These are phyloP conservation scores for Candida pseudofarinosa DNA, from an alignment of 805 yeast genomes.

Conservation along the genomic window DNA sequence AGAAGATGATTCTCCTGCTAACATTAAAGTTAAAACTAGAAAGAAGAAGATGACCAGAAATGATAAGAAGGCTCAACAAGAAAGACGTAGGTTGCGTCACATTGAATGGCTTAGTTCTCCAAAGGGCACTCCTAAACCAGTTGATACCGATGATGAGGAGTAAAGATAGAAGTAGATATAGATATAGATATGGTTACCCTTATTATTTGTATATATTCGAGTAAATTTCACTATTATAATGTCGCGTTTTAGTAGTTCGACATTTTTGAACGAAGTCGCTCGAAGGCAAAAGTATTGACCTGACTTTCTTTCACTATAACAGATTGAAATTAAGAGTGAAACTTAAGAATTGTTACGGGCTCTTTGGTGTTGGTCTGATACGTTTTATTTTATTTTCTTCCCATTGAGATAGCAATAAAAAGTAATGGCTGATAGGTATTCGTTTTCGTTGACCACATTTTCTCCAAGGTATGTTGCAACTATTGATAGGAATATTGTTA, in stretches of 20 bases:
- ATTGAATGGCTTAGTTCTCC: constrained; percentile 94
- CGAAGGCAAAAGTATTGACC: constrained; percentile 4
- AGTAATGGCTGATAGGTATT: constrained; percentile 94
- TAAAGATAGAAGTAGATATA: too few relatives aligned
- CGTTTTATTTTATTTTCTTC: neutral
- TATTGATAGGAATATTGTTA: neutral
- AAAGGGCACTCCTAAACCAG: constrained; percentile 96
- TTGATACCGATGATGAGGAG: constrained; percentile 90
- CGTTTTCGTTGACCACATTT: constrained; percentile 94
- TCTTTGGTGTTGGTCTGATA: neutral
- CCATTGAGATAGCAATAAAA: constrained; percentile 1
- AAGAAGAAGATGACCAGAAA: constrained; percentile 98
- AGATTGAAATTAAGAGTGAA: neutral
- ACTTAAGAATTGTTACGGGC: neutral
- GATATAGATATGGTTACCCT: too few relatives aligned
- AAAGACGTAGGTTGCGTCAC: constrained; percentile 90
- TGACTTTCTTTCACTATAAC: neutral
- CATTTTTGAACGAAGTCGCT: neutral
- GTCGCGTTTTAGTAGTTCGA: neutral
- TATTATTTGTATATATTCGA: too few relatives aligned
- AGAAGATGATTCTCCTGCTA: constrained; percentile 91
- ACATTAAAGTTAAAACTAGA: constrained; percentile 86
- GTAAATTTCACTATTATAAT: too few relatives aligned
- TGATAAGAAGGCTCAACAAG: constrained; percentile 86
- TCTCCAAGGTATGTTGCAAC: constrained; percentile 78